phyloP scores from a whole-genome alignment of 2,329 filamentous ascomycete genomes.

The Cytospora mali region DNA sequence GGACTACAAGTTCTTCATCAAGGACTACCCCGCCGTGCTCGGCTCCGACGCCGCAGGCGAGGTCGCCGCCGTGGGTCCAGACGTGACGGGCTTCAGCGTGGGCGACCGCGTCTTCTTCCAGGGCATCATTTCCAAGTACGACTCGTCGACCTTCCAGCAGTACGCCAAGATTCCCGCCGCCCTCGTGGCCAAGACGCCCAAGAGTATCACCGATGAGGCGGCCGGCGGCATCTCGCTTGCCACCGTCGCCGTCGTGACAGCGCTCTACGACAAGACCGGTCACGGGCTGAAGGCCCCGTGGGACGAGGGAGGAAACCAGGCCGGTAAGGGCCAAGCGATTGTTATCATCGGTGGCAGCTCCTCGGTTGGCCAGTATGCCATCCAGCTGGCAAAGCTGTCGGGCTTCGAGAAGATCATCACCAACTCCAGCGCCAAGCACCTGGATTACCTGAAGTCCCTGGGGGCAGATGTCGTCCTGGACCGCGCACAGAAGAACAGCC shows the following conservation, averaged over 20 bases:
- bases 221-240: conserved; percentile 34
- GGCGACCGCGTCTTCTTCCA: conserved; percentile 45
- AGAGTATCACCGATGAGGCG: conserved; percentile 36
- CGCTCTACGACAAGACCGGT: conserved; percentile 31
- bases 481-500: conserved; percentile 29
- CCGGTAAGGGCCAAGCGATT: conserved; percentile 45
- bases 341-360: conserved; percentile 39
- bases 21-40: conserved; percentile 38
- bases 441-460: conserved; percentile 35
- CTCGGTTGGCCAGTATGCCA: conserved; percentile 47
- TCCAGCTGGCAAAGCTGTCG: conserved; percentile 46
- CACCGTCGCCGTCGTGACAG: conserved; percentile 31
- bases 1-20: conserved; percentile 33
- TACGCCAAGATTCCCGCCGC: conserved; percentile 40
- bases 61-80: conserved; percentile 38
- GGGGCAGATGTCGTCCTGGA: conserved; percentile 31
- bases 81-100: conserved; percentile 33
- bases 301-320: conserved; percentile 36
- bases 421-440: conserved; percentile 41
- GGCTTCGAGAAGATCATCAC: conserved; percentile 50
- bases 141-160: conserved; percentile 41
- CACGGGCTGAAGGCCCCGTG: conserved; percentile 37
- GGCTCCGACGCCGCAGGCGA: conserved; percentile 41
- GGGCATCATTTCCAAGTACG: conserved; percentile 37
- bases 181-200: conserved; percentile 38